A percentile compares a stretch with the other conserved stretches of the same genome.
phyloP scores from a whole-genome alignment of 306 rosid species.

The Malus domestica region DNA sequence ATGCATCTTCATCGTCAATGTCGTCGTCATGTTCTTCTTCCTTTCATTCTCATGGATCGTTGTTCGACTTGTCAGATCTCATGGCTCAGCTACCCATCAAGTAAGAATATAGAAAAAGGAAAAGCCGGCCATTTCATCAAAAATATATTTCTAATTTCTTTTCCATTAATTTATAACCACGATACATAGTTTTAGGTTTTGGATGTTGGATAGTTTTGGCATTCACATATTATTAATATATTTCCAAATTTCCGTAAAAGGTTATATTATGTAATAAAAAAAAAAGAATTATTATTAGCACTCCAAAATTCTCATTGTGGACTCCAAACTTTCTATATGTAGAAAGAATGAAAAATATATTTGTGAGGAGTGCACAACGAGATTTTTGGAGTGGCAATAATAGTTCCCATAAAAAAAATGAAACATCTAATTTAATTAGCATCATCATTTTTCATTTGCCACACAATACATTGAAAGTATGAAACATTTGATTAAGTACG shows the following conservation, averaged over 20 bases:
- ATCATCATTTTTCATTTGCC: too few relatives aligned
- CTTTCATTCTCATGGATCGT: slow-evolving; percentile 24
- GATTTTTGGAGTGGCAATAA: too few relatives aligned
- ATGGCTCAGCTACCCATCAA: slow-evolving; percentile 39
- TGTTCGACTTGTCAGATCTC: slow-evolving; percentile 40
- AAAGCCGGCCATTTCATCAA: not conserved
- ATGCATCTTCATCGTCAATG: slow-evolving; percentile 30
- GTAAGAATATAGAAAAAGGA: slow-evolving; percentile 17
- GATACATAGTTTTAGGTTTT: not conserved
- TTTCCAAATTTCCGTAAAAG: too few relatives aligned
- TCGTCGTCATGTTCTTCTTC: slow-evolving; percentile 3
- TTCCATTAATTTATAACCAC: not conserved
- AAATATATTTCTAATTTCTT: not conserved
- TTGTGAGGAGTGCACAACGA: too few relatives aligned
- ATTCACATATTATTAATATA: not conserved
- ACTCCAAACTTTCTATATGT: too few relatives aligned
- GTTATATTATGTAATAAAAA: not conserved
- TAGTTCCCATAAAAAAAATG: not conserved
- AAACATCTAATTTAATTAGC: not conserved
- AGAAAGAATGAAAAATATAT: too few relatives aligned
- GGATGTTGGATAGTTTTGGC: not conserved
- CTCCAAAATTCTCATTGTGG: too few relatives aligned
- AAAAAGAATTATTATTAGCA: too few relatives aligned
- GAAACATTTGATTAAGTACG: too few relatives aligned
- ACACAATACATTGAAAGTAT: too few relatives aligned